These are phyloP conservation scores for Huntiella savannae DNA, from an alignment of 2,329 filamentous ascomycete genomes.

Conservation along the genomic window DNA sequence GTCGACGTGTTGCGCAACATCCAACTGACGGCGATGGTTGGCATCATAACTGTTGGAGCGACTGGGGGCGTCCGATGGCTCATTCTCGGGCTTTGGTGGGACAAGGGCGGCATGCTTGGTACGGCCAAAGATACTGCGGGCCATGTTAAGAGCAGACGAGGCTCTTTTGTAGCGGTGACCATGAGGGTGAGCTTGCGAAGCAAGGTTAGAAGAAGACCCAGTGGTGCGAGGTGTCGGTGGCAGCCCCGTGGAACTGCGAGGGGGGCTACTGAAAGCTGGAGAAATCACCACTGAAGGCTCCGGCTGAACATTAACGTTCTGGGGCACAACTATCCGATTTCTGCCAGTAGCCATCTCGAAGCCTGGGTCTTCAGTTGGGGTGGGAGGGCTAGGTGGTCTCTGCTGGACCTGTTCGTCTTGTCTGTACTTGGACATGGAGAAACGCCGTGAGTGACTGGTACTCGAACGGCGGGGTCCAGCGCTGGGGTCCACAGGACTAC, in stretches of 20 bases:
- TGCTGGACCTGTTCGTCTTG: background rate
- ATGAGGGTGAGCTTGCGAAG: too few relatives aligned
- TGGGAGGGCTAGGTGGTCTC: background rate
- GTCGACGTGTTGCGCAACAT: constrained; percentile 13
- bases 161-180: background rate
- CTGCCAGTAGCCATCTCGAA: background rate
- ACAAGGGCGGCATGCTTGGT: constrained; percentile 13
- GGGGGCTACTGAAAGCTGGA: too few relatives aligned
- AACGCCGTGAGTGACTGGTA: background rate
- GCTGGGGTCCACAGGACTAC: background rate
- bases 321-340: background rate
- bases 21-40: constrained; percentile 14
- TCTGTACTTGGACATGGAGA: background rate
- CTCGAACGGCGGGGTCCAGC: background rate
- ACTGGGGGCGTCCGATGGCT: constrained; percentile 13
- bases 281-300: too few relatives aligned
- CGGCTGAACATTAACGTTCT: too few relatives aligned
- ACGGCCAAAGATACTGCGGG: constrained; percentile 24
- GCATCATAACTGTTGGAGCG: constrained; percentile 33
- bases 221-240: too few relatives aligned
- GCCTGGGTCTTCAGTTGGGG: background rate
- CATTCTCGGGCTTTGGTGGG: background rate
- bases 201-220: too few relatives aligned
- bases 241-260: too few relatives aligned
- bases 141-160: constrained; percentile 3